These are phyloP conservation scores for Pseudogymnoascus sp. DNA, from an alignment of 2,329 filamentous ascomycete species.

Conservation along the genomic window DNA sequence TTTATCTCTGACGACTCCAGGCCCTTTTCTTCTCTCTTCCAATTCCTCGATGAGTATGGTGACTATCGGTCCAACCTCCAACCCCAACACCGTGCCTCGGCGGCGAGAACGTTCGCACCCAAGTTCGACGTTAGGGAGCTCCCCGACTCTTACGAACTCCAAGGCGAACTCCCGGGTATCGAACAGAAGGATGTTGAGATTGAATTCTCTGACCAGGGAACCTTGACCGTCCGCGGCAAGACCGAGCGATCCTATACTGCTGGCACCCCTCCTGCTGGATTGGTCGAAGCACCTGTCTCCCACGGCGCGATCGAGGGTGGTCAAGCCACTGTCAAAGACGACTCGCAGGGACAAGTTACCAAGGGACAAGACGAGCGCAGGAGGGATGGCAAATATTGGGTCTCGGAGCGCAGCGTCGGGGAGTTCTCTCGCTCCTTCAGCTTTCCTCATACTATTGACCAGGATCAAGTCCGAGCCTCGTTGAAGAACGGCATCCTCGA, in stretches of 20 bases:
- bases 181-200: constrained; percentile 66
- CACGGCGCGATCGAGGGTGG: constrained; percentile 25
- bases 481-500: constrained; percentile 59
- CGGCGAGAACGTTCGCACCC: constrained; percentile 52
- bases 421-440: constrained; percentile 60
- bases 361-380: constrained; percentile 31
- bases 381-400: constrained; percentile 57
- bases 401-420: constrained; percentile 56
- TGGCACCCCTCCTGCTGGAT: constrained; percentile 41
- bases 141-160: constrained; percentile 60
- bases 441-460: constrained; percentile 57
- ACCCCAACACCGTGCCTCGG: constrained; percentile 15
- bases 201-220: constrained; percentile 71
- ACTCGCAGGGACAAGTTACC: constrained; percentile 34
- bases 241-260: constrained; percentile 56
- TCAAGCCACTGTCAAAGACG: constrained; percentile 20
- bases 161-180: constrained; percentile 71
- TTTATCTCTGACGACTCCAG: constrained; percentile 26
- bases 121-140: constrained; percentile 73
- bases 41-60: constrained; percentile 56
- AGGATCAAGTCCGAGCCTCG: constrained; percentile 50
- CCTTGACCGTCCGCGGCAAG: constrained; percentile 60
- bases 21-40: constrained; percentile 53
- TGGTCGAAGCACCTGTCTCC: constrained; percentile 35
- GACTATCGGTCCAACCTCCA: constrained; percentile 35